Evolutionary conservation across 2,329 filamentous ascomycete genomes (phyloP).

Genomic region (Botrytis elliptica): DNA sequence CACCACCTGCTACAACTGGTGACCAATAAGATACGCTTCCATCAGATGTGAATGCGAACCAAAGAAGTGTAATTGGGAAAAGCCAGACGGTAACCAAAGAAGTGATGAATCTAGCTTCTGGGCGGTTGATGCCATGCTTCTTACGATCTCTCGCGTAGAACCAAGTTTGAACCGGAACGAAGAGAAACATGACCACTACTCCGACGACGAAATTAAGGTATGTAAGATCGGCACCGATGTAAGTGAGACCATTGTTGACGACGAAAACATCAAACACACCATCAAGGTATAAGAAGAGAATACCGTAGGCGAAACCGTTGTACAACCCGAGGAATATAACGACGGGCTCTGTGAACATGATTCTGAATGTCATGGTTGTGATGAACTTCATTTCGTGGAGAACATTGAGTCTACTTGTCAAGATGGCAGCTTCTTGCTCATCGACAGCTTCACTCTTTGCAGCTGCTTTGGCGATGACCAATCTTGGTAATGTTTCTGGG

Average conservation of each 20-base stretch:
- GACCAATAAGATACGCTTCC: slow-evolving; percentile 44
- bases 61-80: slow-evolving; percentile 45
- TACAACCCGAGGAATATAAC: slow-evolving; percentile 44
- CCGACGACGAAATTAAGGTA: slow-evolving; percentile 47
- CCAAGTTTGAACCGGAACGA: slow-evolving; percentile 45
- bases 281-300: slow-evolving; percentile 46
- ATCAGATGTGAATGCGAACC: slow-evolving; percentile 46
- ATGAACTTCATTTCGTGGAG: slow-evolving; percentile 44
- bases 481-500: slow-evolving; percentile 44
- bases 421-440: slow-evolving; percentile 38
- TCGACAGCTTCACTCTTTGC: slow-evolving; percentile 38
- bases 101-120: slow-evolving; percentile 45
- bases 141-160: slow-evolving; percentile 43
- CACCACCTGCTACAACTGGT: slow-evolving; percentile 43
- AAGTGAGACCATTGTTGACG: slow-evolving; percentile 44
- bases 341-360: slow-evolving; percentile 46
- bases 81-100: slow-evolving; percentile 46
- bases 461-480: slow-evolving; percentile 42
- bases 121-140: slow-evolving; percentile 41
- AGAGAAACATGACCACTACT: slow-evolving; percentile 44
- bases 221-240: slow-evolving; percentile 43
- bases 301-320: slow-evolving; percentile 46
- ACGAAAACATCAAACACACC: slow-evolving; percentile 46
- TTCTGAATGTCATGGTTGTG: slow-evolving; percentile 44
- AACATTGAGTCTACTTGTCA: slow-evolving; percentile 41